Evolutionary conservation across 2,329 filamentous ascomycete species (phyloP).

Genomic region (Diaporthe australafricana): DNA sequence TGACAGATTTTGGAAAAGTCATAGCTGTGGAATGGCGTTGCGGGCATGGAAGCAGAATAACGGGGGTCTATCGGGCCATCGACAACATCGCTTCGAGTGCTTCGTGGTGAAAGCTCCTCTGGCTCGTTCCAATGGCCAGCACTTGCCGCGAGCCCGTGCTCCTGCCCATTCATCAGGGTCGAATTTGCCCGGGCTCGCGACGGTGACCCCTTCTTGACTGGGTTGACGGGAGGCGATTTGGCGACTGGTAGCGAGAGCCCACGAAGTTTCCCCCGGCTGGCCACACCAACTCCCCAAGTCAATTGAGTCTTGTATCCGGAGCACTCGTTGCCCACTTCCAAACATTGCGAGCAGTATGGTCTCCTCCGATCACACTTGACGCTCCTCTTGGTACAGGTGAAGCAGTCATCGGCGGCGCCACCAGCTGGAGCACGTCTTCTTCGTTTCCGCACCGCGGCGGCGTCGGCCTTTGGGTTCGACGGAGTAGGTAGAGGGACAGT

Average conservation of each 20-base stretch:
- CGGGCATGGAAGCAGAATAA: conserved; percentile 56
- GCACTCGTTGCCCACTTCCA: conserved; percentile 92
- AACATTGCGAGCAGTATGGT: conserved; percentile 94
- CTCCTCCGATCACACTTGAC: conserved; percentile 90
- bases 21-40: conserved; percentile 52
- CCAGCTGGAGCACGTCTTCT: conserved; percentile 89
- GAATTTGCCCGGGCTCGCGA: conserved; percentile 60
- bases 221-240: conserved; percentile 66
- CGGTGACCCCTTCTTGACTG: conserved; percentile 60
- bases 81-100: conserved; percentile 48
- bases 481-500: conserved; percentile 60
- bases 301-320: conserved; percentile 96
- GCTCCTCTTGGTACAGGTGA: conserved; percentile 86
- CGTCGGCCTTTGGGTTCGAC: conserved; percentile 45
- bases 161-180: conserved; percentile 31
- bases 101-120: conserved; percentile 50
- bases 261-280: conserved; percentile 92
- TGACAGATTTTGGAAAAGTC: conserved; percentile 66
- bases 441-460: conserved; percentile 72
- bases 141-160: conserved; percentile 43
- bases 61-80: conserved; percentile 52
- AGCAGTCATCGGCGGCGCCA: conserved; percentile 94
- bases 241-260: conserved; percentile 82
- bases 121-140: conserved; percentile 53
- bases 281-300: conserved; percentile 96